These are phyloP conservation scores for Mollisia scopiformis DNA, from an alignment of 2,329 filamentous ascomycete species.

Conservation along the genomic window DNA sequence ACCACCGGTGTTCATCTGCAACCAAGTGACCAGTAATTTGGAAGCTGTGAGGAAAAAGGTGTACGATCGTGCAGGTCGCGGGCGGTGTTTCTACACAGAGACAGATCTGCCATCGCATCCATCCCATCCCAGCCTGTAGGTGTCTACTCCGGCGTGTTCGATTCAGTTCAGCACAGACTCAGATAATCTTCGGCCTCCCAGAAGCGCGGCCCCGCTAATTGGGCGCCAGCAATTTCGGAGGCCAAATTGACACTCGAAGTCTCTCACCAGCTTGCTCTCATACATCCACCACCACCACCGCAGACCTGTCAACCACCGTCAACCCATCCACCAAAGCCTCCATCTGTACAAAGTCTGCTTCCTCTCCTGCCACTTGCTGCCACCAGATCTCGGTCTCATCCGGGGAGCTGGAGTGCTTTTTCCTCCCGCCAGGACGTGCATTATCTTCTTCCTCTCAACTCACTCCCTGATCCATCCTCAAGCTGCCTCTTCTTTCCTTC, in stretches of 20 bases:
- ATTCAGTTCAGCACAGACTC: not conserved
- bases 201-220: not conserved
- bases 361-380: not conserved
- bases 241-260: not conserved
- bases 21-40: not conserved
- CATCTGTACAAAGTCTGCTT: not conserved
- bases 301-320: not conserved
- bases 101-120: not conserved
- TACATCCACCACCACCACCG: not conserved
- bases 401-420: not conserved
- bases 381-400: conserved; percentile 1
- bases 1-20: not conserved
- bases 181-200: not conserved
- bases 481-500: not conserved
- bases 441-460: not conserved
- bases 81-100: not conserved
- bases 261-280: not conserved
- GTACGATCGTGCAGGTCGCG: no score
- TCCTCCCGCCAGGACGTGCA: not conserved
- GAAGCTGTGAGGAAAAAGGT: no score
- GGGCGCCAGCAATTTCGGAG: not conserved
- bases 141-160: not conserved
- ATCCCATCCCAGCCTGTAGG: no score
- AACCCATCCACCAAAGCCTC: not conserved
- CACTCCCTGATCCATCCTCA: no score